Evolutionary conservation across 495 filamentous ascomycete species (phyloP).

Genomic region (Xylaria acuta): DNA sequence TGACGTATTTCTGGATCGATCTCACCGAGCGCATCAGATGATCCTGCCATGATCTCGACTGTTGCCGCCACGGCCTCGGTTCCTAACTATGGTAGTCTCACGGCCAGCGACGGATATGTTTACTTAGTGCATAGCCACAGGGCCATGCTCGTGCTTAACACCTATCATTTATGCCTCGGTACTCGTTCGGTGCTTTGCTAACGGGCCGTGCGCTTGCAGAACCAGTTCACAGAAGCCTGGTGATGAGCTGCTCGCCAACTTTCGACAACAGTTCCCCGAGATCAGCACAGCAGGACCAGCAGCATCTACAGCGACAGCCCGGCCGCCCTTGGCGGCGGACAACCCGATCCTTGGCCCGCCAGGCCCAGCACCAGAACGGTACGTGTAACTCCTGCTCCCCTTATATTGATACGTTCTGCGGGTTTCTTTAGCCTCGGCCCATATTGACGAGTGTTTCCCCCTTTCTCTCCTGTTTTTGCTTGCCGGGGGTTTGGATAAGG

Average conservation of each 20-base stretch:
- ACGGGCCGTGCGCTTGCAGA: constrained; percentile 51
- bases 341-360: constrained; percentile 47
- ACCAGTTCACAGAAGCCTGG: constrained; percentile 86
- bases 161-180: constrained; percentile 13
- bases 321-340: constrained; percentile 46
- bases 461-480: background rate
- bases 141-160: constrained; percentile 7
- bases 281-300: constrained; percentile 51
- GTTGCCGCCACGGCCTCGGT: background rate
- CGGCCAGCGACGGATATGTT: background rate
- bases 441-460: background rate
- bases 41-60: background rate
- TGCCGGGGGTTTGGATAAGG: background rate
- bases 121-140: background rate
- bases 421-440: background rate
- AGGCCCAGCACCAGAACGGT: constrained; percentile 56
- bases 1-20: background rate
- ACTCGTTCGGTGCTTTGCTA: constrained; percentile 31
- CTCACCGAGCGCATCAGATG: background rate
- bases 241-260: constrained; percentile 81
- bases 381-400: constrained; percentile 31
- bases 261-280: constrained; percentile 80
- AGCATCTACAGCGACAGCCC: constrained; percentile 39
- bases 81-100: background rate
- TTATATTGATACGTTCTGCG: background rate